A percentile compares a stretch with the other conserved stretches of the same genome.
Conservation (phyloP, 371 early-diverging fungal genomes). For the Zychaea mexicana region DNA sequence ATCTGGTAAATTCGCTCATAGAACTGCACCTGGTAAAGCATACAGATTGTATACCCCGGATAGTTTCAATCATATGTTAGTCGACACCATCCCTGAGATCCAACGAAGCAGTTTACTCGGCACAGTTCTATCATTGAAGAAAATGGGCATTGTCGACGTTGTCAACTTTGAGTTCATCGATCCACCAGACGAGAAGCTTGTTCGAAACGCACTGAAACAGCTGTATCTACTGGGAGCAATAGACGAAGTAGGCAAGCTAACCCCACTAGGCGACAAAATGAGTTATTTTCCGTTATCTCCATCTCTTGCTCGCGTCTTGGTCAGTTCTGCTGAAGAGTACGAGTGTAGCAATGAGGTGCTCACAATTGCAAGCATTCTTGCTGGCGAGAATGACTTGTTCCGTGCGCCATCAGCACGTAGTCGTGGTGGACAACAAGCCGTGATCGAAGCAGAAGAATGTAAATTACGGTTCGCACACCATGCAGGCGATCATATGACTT, state of each 20-base stretch:
- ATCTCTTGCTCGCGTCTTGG: conserved; percentile 86
- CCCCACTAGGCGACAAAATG: conserved; percentile 93
- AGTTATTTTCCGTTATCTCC: conserved; percentile 95
- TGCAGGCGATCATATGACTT: conserved; percentile 91
- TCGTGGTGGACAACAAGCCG: conserved; percentile 63
- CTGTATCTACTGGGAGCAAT: conserved; percentile 96
- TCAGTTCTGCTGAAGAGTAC: conserved; percentile 60
- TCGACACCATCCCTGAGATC: conserved; percentile 94
- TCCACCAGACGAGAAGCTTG: conserved; percentile 84
- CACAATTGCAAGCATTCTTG: conserved; percentile 73
- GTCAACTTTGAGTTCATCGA: conserved; percentile 96
- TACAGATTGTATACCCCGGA: conserved; percentile 94
- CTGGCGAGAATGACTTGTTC: conserved; percentile 88
- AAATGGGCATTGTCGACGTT: conserved; percentile 91
- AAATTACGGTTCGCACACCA: conserved; percentile 64
- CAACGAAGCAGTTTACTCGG: conserved; percentile 89
- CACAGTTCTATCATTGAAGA: conserved; percentile 88
- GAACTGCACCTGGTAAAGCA: conserved; percentile 86
- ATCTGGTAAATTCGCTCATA: neutral
- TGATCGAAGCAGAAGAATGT: conserved; percentile 79
- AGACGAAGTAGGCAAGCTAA: conserved; percentile 87
- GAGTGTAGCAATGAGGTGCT: conserved; percentile 48
- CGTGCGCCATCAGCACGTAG: conserved; percentile 50
- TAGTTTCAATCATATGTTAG: conserved; percentile 81
- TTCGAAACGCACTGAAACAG: conserved; percentile 86